Conservation (phyloP, 2,329 filamentous ascomycete genomes). For the Ascochyta rabiei region DNA sequence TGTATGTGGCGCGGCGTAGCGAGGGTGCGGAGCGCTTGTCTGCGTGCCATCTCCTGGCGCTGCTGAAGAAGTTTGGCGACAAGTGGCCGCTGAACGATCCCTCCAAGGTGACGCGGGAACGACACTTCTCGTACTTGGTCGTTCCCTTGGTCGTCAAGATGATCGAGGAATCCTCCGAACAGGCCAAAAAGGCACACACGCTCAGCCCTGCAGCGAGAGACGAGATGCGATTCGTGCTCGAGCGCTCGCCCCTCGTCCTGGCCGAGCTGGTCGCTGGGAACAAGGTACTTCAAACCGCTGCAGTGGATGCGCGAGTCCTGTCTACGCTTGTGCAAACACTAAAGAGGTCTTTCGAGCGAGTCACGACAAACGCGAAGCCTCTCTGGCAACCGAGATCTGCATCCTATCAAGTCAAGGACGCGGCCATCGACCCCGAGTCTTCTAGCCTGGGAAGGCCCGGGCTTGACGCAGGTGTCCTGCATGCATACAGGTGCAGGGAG, state of each 20-base stretch:
- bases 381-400: constrained; percentile 60
- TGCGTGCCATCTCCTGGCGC: constrained; percentile 49
- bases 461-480: constrained; percentile 60
- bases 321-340: constrained; percentile 67
- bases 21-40: constrained; percentile 50
- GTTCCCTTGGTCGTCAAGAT: constrained; percentile 57
- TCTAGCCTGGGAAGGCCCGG: constrained; percentile 41
- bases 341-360: constrained; percentile 69
- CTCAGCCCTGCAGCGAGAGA: constrained; percentile 55
- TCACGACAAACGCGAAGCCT: constrained; percentile 55
- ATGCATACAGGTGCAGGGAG: constrained; percentile 78
- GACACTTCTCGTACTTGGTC: constrained; percentile 53
- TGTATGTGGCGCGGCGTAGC: constrained; percentile 52
- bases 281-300: constrained; percentile 78
- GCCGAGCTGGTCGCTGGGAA: constrained; percentile 80
- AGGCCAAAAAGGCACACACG: constrained; percentile 28
- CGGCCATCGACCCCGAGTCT: constrained; percentile 39
- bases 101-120: constrained; percentile 46
- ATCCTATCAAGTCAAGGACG: constrained; percentile 32
- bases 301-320: constrained; percentile 72
- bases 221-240: constrained; percentile 38
- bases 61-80: constrained; percentile 46
- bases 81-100: constrained; percentile 46
- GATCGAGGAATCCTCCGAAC: constrained; percentile 47
- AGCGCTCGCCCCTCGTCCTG: constrained; percentile 73